Conservation (phyloP, 139 green algal genomes). For the Micractinium conductrix region DNA sequence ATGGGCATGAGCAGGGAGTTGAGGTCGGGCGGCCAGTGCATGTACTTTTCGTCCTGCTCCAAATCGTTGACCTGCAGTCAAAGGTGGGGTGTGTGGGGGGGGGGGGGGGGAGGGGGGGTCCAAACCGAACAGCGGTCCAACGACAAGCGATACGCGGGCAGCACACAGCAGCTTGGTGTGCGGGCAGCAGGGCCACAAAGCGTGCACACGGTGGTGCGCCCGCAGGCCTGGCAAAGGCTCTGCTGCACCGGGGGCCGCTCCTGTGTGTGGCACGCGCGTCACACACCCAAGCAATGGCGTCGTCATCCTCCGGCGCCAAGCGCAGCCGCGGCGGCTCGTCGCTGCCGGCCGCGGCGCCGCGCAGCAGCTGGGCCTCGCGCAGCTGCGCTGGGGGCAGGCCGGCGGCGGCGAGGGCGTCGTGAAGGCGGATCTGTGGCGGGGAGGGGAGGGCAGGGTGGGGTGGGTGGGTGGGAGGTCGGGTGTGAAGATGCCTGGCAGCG, state of each 20-base stretch:
- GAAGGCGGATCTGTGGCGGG: slow-evolving; percentile 54
- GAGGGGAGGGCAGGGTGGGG: background rate
- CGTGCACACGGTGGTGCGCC: too few relatives aligned
- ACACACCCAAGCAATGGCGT: slow-evolving; percentile 9
- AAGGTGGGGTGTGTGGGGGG: background rate
- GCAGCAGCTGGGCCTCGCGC: slow-evolving; percentile 34
- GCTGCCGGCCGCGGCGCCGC: background rate
- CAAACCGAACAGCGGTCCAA: background rate
- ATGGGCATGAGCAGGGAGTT: slow-evolving; percentile 63
- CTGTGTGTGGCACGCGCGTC: background rate
- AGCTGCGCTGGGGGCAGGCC: slow-evolving; percentile 47
- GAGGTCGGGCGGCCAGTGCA: slow-evolving; percentile 40
- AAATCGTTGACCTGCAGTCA: slow-evolving; percentile 79
- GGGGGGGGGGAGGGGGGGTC: background rate
- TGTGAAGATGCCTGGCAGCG: too few relatives aligned
- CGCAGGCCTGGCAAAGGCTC: too few relatives aligned
- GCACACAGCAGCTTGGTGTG: too few relatives aligned
- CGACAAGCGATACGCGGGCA: too few relatives aligned
- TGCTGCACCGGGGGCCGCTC: too few relatives aligned
- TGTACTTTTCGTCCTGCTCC: slow-evolving; percentile 73
- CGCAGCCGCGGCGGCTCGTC: slow-evolving; percentile 6
- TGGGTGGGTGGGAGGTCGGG: too few relatives aligned
- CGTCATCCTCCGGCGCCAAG: background rate
- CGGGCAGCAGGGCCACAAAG: too few relatives aligned
- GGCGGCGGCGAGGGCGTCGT: slow-evolving; percentile 48